Base-by-base conservation (phyloP, 1,284 basidiomycete species). In the Entoloma clypeatum region DNA sequence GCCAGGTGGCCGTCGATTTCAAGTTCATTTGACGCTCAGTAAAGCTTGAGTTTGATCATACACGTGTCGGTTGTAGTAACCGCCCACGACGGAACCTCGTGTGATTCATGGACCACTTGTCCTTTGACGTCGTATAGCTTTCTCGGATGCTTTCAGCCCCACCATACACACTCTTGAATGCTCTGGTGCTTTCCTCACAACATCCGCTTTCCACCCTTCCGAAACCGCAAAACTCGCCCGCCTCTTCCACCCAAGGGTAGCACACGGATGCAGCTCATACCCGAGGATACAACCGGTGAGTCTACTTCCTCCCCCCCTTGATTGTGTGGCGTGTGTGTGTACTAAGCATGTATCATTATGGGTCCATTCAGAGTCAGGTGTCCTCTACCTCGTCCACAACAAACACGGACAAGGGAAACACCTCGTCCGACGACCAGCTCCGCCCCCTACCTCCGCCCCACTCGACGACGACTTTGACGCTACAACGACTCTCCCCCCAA, bases 401-500 rank as follows among this genome's bases (percentile, higher is more conserved):
- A 52, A 50, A 40, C 39, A 54, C 18, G 51, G 51, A 7, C 32
- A 44, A 2, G 51, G 51, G 9, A 57, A 56, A 40, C 50, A 39
- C 7, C 25, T 51, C 39, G 47, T 51, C 10, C 43, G 51, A 16
- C 48, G 52, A n/a, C 58, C 52, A 22, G 53, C 48, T 22, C 49
- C 58, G 23, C 55, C 58, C 0, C 53, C 53, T 21, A 51, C 55
- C 17, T 53, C 55, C 4, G 41, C 54, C 13, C 55, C 57, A 14
- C 49, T 57, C 30, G 58, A 65, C 41, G 64, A 67, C 33, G 56
- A 62, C 25, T 64, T 65, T 34, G 62, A 62, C 39, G 58, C 53
- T 9, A 45, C 45, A 14, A 59, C 56, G 5, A 54, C 52, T n/a
- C n/a, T n/a, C n/a, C n/a, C n/a, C n/a, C n/a, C n/a, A n/a, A n/a